These are phyloP conservation scores for Trichosanthes cucumerina DNA, from an alignment of 306 rosid genomes.

Conservation along the genomic window DNA sequence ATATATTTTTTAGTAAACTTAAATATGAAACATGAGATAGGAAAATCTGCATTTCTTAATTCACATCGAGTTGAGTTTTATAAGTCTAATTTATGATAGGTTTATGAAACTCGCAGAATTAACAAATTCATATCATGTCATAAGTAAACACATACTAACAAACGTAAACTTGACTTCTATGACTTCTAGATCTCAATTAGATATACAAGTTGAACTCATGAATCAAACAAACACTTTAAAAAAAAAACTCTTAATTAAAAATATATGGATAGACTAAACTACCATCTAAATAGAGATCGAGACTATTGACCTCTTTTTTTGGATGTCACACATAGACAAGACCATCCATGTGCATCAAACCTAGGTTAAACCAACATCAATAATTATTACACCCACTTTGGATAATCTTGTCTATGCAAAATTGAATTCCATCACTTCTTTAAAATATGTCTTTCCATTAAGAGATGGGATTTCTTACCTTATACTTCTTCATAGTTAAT, in stretches of 20 bases:
- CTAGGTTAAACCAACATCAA: conserved; percentile 47
- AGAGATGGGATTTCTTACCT: conserved; percentile 15
- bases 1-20: no score
- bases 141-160: neutral
- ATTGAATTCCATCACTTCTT: conserved; percentile 25
- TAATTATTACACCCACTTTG: conserved; percentile 46
- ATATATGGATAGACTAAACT: neutral
- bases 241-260: no score
- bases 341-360: conserved; percentile 67
- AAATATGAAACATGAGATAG: no score
- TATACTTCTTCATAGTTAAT: neutral
- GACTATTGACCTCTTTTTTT: neutral
- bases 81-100: neutral
- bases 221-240: neutral
- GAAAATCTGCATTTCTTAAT: no score
- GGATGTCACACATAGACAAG: conserved; percentile 31
- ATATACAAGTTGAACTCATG: neutral
- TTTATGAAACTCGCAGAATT: neutral
- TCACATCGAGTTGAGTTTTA: no score
- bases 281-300: neutral
- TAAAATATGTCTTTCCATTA: conserved; percentile 33
- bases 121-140: no score
- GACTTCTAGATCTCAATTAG: neutral
- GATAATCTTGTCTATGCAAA: conserved; percentile 28
- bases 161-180: neutral